phyloP scores from a whole-genome alignment of 2,329 filamentous ascomycete species.

The Pseudopyrenochaeta lycopersici region DNA sequence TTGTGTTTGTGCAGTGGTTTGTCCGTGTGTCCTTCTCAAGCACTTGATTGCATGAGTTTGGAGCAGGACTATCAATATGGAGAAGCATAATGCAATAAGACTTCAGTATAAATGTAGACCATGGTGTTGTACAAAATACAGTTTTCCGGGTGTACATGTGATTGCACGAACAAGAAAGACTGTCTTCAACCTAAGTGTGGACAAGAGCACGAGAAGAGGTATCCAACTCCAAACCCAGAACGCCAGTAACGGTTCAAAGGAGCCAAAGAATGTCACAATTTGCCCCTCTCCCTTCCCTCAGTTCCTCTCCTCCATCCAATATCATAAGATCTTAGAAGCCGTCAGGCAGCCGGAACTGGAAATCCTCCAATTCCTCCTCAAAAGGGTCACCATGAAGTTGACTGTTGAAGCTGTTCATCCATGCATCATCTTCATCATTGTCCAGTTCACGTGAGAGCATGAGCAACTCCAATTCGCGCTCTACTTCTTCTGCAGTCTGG shows the following conservation, averaged over 20 bases:
- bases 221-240: constrained; percentile 12
- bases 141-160: no score
- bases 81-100: no score
- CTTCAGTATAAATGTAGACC: no score
- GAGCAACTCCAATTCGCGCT: constrained; percentile 43
- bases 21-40: no score
- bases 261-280: not conserved
- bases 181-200: no score
- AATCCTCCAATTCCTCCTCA: constrained; percentile 40
- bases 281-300: not conserved
- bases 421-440: constrained; percentile 41
- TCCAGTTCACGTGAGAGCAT: constrained; percentile 34
- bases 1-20: no score
- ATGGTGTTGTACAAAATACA: no score
- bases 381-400: constrained; percentile 35
- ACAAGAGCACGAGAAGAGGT: constrained; percentile 8
- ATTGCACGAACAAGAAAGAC: no score
- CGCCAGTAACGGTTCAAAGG: not conserved
- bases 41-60: no score
- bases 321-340: constrained; percentile 26
- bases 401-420: constrained; percentile 40
- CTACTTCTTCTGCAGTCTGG: constrained; percentile 44
- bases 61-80: no score
- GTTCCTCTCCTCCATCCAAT: not conserved
- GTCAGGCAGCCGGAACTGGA: constrained; percentile 44